phyloP scores from a whole-genome alignment of 306 rosid species.

The Senna tora region DNA sequence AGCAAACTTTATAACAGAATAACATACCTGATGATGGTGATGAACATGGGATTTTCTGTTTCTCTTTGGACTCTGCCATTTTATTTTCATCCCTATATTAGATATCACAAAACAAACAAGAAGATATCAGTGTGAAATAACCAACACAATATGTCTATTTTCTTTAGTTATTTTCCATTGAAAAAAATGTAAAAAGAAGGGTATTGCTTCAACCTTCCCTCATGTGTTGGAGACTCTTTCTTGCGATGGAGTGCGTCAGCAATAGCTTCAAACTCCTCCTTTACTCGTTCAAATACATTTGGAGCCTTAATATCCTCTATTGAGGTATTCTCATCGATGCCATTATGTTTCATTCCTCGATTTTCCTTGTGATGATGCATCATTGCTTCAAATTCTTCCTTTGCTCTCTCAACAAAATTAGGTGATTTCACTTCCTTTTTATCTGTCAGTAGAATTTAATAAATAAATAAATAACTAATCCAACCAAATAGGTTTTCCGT shows the following conservation, averaged over 20 bases:
- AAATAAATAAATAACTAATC: conserved; percentile 11
- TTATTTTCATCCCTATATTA: conserved; percentile 40
- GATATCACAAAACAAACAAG: conserved; percentile 15
- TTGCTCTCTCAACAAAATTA: conserved; percentile 55
- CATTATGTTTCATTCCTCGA: conserved; percentile 45
- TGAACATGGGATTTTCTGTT: conserved; percentile 41
- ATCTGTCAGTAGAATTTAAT: conserved; percentile 10
- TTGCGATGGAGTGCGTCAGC: conserved; percentile 54
- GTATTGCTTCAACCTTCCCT: conserved; percentile 37
- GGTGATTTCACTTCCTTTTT: conserved; percentile 46
- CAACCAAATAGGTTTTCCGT: neutral
- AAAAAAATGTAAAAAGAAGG: neutral
- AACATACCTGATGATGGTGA: conserved; percentile 53
- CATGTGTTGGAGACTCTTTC: conserved; percentile 44
- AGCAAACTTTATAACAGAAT: conserved; percentile 13
- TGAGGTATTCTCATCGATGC: conserved; percentile 47
- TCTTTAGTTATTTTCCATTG: neutral
- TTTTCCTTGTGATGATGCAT: conserved; percentile 53
- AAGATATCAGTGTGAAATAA: conserved; percentile 10
- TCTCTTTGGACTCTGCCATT: conserved; percentile 34
- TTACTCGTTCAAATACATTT: conserved; percentile 66
- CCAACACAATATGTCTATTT: conserved; percentile 13
- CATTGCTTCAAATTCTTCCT: conserved; percentile 58
- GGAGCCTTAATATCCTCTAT: conserved; percentile 64
- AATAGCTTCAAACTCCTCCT: conserved; percentile 71